These are phyloP conservation scores for Akanthomyces dipterigenus DNA, from an alignment of 2,329 filamentous ascomycete genomes.

Conservation along the genomic window DNA sequence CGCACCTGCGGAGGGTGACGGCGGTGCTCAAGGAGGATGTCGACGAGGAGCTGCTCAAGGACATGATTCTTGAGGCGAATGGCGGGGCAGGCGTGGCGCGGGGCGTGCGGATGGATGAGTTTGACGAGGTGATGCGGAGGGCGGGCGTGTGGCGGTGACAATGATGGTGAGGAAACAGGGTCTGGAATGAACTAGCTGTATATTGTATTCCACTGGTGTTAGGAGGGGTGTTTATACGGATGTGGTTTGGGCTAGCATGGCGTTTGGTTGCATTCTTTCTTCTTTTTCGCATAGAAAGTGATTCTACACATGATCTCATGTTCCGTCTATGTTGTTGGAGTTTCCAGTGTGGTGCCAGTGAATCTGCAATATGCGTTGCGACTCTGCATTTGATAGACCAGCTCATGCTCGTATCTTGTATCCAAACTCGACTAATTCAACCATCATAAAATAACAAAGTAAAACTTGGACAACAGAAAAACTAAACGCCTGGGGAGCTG, in stretches of 20 bases:
- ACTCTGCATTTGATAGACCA: background rate
- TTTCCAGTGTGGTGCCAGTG: background rate
- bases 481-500: constrained; percentile 21
- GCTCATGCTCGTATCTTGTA: background rate
- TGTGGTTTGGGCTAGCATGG: background rate
- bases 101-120: constrained; percentile 72
- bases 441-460: background rate
- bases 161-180: background rate
- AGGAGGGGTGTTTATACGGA: background rate
- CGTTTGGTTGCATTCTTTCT: background rate
- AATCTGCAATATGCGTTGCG: background rate
- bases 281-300: too few relatives aligned
- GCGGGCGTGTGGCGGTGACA: constrained; percentile 73
- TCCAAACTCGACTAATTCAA: background rate
- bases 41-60: constrained; percentile 72
- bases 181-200: background rate
- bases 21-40: constrained; percentile 78
- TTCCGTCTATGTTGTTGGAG: background rate
- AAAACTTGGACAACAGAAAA: background rate
- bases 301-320: background rate
- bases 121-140: constrained; percentile 76
- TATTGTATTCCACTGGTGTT: background rate
- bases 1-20: constrained; percentile 72
- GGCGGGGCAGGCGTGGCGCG: constrained; percentile 64
- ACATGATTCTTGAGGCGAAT: constrained; percentile 95